Evolutionary conservation across 225 moss, liverwort and hornwort species (phyloP).

Genomic region (Sphagnum contortum): DNA sequence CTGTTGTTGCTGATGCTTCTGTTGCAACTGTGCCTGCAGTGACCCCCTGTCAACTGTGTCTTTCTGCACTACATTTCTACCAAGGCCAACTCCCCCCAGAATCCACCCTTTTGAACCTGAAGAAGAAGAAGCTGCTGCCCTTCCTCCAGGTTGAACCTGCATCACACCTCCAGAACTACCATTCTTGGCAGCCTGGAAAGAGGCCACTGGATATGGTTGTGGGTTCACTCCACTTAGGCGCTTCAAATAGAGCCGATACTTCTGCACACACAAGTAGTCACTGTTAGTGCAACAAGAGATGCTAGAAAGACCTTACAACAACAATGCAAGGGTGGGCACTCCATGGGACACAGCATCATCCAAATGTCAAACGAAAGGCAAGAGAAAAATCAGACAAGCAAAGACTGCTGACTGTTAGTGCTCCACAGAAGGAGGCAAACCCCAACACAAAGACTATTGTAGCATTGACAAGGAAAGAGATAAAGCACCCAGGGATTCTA

Average conservation of each 20-base stretch:
- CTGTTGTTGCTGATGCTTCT: conserved; percentile 34
- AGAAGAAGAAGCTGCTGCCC: conserved; percentile 37
- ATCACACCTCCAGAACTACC: conserved; percentile 77
- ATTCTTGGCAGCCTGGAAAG: conserved; percentile 64
- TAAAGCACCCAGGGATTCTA: too few relatives aligned
- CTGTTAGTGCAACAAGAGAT: background rate
- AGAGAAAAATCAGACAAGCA: too few relatives aligned
- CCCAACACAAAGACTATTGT: too few relatives aligned
- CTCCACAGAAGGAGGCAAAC: too few relatives aligned
- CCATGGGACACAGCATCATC: too few relatives aligned
- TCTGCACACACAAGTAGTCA: conserved; percentile 38
- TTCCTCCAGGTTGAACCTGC: conserved; percentile 94
- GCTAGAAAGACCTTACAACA: background rate
- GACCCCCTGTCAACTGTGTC: conserved; percentile 56
- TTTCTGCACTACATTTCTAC: conserved; percentile 30
- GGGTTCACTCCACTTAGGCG: conserved; percentile 63
- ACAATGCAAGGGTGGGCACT: background rate
- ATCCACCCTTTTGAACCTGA: conserved; percentile 51
- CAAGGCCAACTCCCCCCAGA: conserved; percentile 22
- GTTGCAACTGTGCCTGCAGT: conserved; percentile 56
- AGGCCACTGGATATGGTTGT: conserved; percentile 69
- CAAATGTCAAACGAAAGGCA: too few relatives aligned
- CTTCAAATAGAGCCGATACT: conserved; percentile 89
- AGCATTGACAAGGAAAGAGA: too few relatives aligned
- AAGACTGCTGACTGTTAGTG: too few relatives aligned